Base-by-base conservation (phyloP, 2,329 filamentous ascomycete genomes). In the Rachicladosporium sp. region DNA sequence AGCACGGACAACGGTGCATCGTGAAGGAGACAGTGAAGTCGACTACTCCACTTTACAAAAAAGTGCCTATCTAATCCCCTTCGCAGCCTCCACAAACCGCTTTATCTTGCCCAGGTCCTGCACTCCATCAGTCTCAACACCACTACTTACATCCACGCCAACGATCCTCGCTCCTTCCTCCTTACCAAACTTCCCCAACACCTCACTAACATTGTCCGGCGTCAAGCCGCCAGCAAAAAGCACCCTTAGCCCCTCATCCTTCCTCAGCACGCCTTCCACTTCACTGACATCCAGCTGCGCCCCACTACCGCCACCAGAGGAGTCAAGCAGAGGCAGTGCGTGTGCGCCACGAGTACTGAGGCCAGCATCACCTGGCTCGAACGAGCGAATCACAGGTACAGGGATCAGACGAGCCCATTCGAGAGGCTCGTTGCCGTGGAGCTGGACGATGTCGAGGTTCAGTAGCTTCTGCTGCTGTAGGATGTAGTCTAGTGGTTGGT, bases 371-470 rank as follows among this genome's bases (percentile, higher is more conserved):
- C 71, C 74, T 0, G 87, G 86, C 38, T 78, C 77, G 63, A 96
- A 98, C 36, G 80, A 82, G 48, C 78, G 80, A 47, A 98, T 78
- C 4, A 98, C 88, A 1, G 91, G 91, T 0, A 95, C 87, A 1
- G 91, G 88, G 36, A 98, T 86, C n/a, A 82, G 64, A 34, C 66
- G 74, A 1, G 88, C 80, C 88, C 89, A 98, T 58, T 98, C 91
- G 3, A 95, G 54, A 2, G 91, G 89, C 58, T 98, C 93, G 35
- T 80, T 73, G 6, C 91, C 93, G 56, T 98, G 91, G 2, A 98
- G 73, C 57, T 98, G 91, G 5, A 98, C 84, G 38, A 94, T 66
- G 57, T 98, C 91, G 33, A 98, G 74, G 34, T 73, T 70, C 48
- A 94, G 78, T 9, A 78, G 68, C 47, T 75, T 75, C 51, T 93